These are phyloP conservation scores for Syncephalastrum monosporum DNA, from an alignment of 371 early-diverging fungal genomes.

Conservation along the genomic window DNA sequence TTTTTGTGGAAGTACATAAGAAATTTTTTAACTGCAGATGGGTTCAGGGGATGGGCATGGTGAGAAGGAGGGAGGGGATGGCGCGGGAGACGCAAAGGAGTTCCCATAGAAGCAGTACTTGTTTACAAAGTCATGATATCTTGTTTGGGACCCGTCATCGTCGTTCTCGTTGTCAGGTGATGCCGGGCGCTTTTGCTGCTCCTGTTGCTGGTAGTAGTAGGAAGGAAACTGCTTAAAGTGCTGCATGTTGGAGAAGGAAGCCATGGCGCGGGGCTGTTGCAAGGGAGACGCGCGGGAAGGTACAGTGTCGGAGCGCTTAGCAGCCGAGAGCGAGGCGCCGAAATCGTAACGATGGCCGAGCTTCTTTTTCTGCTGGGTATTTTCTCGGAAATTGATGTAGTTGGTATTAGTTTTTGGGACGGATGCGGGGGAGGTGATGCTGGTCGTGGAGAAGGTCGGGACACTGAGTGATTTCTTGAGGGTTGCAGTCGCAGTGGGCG, in stretches of 20 bases:
- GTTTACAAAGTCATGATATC: constrained; percentile 55
- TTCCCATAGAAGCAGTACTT: constrained; percentile 60
- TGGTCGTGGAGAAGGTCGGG: not conserved
- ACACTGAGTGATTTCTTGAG: not conserved
- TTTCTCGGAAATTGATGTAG: too few species aligned
- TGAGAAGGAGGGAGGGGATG: constrained; percentile 4
- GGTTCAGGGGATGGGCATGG: constrained; percentile 13
- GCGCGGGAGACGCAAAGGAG: constrained; percentile 4
- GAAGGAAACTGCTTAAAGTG: not conserved
- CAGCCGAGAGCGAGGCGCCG: constrained; percentile 35
- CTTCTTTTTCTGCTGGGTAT: constrained; percentile 17
- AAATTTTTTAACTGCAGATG: constrained; percentile 11
- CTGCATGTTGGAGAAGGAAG: constrained; percentile 21
- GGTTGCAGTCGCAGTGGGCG: not conserved
- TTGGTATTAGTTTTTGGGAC: not conserved
- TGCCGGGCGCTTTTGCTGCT: constrained; percentile 11
- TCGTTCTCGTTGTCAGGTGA: not conserved
- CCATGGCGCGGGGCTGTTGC: constrained; percentile 5
- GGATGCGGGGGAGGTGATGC: constrained; percentile 1
- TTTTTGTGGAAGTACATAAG: not conserved
- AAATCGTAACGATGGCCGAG: constrained; percentile 44
- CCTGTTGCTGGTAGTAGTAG: constrained; percentile 4
- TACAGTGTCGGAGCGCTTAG: constrained; percentile 14
- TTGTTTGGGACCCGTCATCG: constrained; percentile 7
- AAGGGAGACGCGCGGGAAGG: constrained; percentile 1